Evolutionary conservation across 208 protist genomes (phyloP).

Genomic region (Crithidia bombi): DNA sequence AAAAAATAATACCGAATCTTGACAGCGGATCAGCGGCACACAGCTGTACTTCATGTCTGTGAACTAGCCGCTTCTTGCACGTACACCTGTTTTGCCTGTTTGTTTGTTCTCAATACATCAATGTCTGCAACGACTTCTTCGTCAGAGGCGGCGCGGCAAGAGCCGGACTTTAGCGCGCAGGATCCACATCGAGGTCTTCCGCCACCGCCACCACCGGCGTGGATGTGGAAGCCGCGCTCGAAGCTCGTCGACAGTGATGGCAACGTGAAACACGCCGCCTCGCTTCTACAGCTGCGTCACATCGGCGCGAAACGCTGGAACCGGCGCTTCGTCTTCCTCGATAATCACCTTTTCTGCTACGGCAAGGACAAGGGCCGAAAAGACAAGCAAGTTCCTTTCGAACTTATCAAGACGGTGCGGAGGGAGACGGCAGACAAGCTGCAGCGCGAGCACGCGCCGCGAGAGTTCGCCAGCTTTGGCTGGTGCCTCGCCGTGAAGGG

Average conservation of each 20-base stretch:
- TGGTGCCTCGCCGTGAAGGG: conserved; percentile 55
- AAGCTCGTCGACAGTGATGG: conserved; percentile 42
- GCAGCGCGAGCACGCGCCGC: conserved; percentile 46
- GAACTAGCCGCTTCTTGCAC: no score
- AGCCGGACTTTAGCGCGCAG: background rate
- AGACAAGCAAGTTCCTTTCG: conserved; percentile 60
- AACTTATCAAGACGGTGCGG: conserved; percentile 40
- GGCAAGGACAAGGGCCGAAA: conserved; percentile 34
- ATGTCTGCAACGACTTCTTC: background rate
- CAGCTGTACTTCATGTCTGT: no score
- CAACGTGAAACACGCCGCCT: conserved; percentile 19
- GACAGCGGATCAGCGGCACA: no score
- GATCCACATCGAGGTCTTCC: background rate
- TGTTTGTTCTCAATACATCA: background rate
- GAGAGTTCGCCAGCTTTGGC: conserved; percentile 41
- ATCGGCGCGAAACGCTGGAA: conserved; percentile 61
- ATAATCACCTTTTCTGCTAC: conserved; percentile 53
- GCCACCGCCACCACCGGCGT: conserved; percentile 38
- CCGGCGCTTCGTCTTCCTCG: conserved; percentile 59
- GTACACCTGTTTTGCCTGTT: conserved; percentile 4
- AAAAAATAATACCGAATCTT: no score
- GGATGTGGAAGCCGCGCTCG: conserved; percentile 81
- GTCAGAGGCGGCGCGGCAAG: background rate
- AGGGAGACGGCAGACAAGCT: conserved; percentile 34
- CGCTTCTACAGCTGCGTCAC: conserved; percentile 45